A percentile compares a stretch with the other conserved stretches of the same genome.
These are phyloP conservation scores for Pulveroboletus ravenelii DNA, from an alignment of 768 basidiomycete species.

Conservation along the genomic window DNA sequence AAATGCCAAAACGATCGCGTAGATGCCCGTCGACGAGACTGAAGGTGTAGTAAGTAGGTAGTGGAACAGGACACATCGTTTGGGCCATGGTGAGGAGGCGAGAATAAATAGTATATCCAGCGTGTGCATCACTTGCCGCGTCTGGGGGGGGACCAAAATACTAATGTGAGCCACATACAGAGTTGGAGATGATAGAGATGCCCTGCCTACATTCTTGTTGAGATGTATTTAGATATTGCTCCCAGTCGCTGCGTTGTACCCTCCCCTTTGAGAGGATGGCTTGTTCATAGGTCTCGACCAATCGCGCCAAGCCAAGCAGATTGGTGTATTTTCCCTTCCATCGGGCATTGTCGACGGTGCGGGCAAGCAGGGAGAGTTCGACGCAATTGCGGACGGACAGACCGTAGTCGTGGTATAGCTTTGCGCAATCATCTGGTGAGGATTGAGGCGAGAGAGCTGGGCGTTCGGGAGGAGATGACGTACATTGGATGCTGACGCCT, in stretches of 20 bases:
- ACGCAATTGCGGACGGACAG: slow-evolving; percentile 49
- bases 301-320: slow-evolving; percentile 58
- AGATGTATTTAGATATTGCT: slow-evolving; percentile 36
- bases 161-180: background rate
- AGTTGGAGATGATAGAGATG: background rate
- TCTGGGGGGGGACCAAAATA: slow-evolving; percentile 37
- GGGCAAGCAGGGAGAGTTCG: slow-evolving; percentile 66
- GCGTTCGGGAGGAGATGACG: slow-evolving; percentile 8
- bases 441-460: background rate
- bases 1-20: slow-evolving; percentile 33
- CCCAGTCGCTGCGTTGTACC: slow-evolving; percentile 69
- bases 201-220: slow-evolving; percentile 59
- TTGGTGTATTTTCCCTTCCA: slow-evolving; percentile 70
- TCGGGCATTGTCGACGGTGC: slow-evolving; percentile 60
- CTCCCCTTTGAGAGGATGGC: slow-evolving; percentile 53
- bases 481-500: slow-evolving; percentile 73
- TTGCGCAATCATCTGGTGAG: slow-evolving; percentile 59
- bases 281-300: slow-evolving; percentile 58
- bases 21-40: slow-evolving; percentile 45
- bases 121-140: slow-evolving; percentile 68
- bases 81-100: slow-evolving; percentile 42
- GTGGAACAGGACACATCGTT: slow-evolving; percentile 30
- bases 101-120: slow-evolving; percentile 52
- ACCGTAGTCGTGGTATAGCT: slow-evolving; percentile 48
- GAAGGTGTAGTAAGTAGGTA: slow-evolving; percentile 51